A percentile compares a stretch with the other conserved stretches of the same genome.
phyloP scores from a whole-genome alignment of 2,329 filamentous ascomycete genomes.

The Ophiostoma montium region DNA sequence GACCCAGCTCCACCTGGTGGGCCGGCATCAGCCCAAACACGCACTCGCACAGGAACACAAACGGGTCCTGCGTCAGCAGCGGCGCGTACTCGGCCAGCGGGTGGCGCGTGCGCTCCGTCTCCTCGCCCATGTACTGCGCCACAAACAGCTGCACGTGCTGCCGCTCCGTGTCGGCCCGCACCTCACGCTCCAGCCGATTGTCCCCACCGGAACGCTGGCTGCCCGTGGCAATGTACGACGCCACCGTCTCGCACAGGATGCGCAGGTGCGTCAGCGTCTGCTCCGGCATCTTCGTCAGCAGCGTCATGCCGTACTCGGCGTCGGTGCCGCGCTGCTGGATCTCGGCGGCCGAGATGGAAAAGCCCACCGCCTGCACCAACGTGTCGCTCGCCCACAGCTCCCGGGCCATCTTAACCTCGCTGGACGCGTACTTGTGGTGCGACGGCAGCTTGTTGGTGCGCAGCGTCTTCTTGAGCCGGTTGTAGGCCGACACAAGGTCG shows the following conservation, averaged over 20 bases:
- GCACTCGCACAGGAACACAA: conserved; percentile 69
- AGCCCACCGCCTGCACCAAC: conserved; percentile 56
- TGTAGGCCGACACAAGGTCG: conserved; percentile 47
- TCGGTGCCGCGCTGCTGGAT: conserved; percentile 82
- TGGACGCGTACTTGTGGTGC: conserved; percentile 18
- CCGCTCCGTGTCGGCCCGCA: conserved; percentile 50
- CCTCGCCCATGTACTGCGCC: conserved; percentile 34
- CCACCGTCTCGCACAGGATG: conserved; percentile 74
- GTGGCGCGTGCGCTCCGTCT: conserved; percentile 25
- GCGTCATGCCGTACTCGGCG: conserved; percentile 54
- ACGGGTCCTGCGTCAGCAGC: conserved; percentile 55
- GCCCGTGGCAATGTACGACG: conserved; percentile 70
- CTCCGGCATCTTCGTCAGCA: conserved; percentile 74
- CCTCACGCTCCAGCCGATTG: conserved; percentile 51
- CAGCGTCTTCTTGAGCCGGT: conserved; percentile 44
- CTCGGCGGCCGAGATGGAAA: conserved; percentile 76
- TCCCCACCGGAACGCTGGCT: conserved; percentile 47
- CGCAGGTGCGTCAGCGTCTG: conserved; percentile 76
- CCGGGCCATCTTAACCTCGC: conserved; percentile 18
- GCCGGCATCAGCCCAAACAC: conserved; percentile 55
- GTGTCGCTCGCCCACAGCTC: conserved; percentile 42
- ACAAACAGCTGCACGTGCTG: conserved; percentile 68
- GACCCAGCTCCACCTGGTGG: conserved; percentile 58
- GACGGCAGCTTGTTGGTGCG: conserved; percentile 37
- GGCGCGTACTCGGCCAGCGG: conserved; percentile 37